A percentile compares a stretch with the other conserved stretches of the same genome.
Conservation (phyloP, 2,329 filamentous ascomycete genomes). For the Zymoseptoria pseudotritici region DNA sequence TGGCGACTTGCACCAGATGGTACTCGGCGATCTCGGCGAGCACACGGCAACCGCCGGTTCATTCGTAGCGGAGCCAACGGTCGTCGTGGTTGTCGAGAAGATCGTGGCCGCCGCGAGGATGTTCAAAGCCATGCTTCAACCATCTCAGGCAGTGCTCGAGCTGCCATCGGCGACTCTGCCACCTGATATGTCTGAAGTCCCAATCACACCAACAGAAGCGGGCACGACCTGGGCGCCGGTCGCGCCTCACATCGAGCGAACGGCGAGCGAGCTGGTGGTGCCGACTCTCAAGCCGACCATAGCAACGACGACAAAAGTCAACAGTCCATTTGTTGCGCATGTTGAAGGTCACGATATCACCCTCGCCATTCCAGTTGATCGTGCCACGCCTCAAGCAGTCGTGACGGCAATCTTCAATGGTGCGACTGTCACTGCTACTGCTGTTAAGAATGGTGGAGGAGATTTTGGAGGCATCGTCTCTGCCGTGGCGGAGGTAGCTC, state of each 20-base stretch:
- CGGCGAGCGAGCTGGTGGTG: conserved; percentile 14
- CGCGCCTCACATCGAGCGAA: conserved; percentile 21
- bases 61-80: conserved; percentile 35
- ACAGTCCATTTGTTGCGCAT: conserved; percentile 15
- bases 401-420: conserved; percentile 16
- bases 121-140: conserved; percentile 7
- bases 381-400: conserved; percentile 10
- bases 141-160: conserved; percentile 9
- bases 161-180: conserved; percentile 22
- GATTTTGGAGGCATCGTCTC: conserved; percentile 9
- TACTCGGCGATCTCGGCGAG: conserved; percentile 26
- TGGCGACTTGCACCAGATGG: conserved; percentile 26
- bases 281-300: conserved; percentile 9
- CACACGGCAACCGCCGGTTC: conserved; percentile 26
- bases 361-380: conserved; percentile 10
- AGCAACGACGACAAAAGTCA: not conserved
- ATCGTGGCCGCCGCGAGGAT: conserved; percentile 26
- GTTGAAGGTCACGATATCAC: conserved; percentile 15
- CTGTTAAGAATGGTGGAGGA: conserved; percentile 2
- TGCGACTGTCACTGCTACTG: conserved; percentile 13
- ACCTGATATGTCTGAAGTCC: conserved; percentile 9
- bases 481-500: conserved; percentile 6
- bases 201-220: conserved; percentile 11
- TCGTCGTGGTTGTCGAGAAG: conserved; percentile 37
- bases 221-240: conserved; percentile 13